Evolutionary conservation across 148 eudicot genomes (phyloP).

Genomic region (Cornus suecica): DNA sequence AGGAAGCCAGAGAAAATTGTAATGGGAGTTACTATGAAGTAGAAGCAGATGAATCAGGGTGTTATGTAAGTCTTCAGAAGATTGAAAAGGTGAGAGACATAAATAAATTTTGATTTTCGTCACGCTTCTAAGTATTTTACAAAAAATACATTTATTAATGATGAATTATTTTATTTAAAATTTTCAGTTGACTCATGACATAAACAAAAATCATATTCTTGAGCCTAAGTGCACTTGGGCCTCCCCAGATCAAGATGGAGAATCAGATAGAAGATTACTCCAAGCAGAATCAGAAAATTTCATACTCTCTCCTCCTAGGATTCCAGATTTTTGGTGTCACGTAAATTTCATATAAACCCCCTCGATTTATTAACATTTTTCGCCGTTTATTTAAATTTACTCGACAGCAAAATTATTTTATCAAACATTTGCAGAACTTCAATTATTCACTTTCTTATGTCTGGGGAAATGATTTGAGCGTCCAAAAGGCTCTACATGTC

Average conservation of each 20-base stretch:
- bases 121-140: no score
- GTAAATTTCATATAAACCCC: neutral
- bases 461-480: slow-evolving; percentile 11
- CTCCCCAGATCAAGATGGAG: neutral
- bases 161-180: neutral
- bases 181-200: neutral
- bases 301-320: slow-evolving; percentile 6
- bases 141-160: neutral
- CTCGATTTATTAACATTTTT: neutral
- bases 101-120: neutral
- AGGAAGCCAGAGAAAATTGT: neutral
- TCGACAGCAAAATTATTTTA: neutral
- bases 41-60: neutral
- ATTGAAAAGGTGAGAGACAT: neutral
- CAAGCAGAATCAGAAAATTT: neutral
- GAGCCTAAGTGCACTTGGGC: slow-evolving; percentile 18
- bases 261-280: neutral
- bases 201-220: slow-evolving; percentile 5
- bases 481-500: slow-evolving; percentile 9
- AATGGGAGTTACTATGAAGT: neutral
- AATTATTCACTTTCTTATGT: slow-evolving; percentile 15
- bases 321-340: slow-evolving; percentile 17
- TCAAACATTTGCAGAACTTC: neutral
- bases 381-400: neutral
- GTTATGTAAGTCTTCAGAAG: neutral